Percentiles rank a stretch among this genome's conserved stretches.
Conservation (phyloP, 192 early-diverging fungal species). For the Umbelopsis isabellina region DNA sequence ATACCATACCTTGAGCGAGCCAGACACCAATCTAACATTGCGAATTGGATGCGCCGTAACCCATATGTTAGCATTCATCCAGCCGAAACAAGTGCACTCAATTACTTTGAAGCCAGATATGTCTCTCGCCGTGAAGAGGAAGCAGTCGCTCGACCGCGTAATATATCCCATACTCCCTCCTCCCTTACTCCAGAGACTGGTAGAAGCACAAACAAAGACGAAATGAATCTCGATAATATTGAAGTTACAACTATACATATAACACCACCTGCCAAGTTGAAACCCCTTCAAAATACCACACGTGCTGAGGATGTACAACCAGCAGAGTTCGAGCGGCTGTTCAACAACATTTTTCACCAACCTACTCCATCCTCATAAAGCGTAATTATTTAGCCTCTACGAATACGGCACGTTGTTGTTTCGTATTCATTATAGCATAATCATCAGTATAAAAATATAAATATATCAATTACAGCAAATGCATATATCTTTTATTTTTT, state of each 20-base stretch:
- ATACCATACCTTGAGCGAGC: conserved; percentile 15
- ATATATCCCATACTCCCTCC: too few relatives aligned
- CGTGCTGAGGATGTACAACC: neutral
- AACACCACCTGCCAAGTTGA: too few relatives aligned
- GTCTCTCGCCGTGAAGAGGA: neutral
- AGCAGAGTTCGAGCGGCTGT: neutral
- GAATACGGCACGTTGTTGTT: neutral
- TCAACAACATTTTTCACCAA: neutral
- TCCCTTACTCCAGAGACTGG: too few relatives aligned
- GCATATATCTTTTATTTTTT: too few relatives aligned
- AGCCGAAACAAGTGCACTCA: conserved; percentile 2
- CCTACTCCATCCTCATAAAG: neutral
- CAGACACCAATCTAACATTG: conserved; percentile 1
- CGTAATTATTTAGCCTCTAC: neutral
- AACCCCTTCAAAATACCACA: too few relatives aligned
- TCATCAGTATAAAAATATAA: too few relatives aligned
- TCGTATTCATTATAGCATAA: neutral
- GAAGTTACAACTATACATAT: too few relatives aligned
- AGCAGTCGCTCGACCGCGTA: too few relatives aligned
- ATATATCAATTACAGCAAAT: too few relatives aligned
- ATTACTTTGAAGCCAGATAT: neutral
- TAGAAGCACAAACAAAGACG: too few relatives aligned
- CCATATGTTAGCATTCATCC: conserved; percentile 2
- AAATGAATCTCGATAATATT: too few relatives aligned
- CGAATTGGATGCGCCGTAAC: conserved; percentile 14